Percentiles rank a stretch among this genome's conserved stretches.
These are phyloP conservation scores for Kodamaea anthophila DNA, from an alignment of 1,139 yeast genomes.

Conservation along the genomic window DNA sequence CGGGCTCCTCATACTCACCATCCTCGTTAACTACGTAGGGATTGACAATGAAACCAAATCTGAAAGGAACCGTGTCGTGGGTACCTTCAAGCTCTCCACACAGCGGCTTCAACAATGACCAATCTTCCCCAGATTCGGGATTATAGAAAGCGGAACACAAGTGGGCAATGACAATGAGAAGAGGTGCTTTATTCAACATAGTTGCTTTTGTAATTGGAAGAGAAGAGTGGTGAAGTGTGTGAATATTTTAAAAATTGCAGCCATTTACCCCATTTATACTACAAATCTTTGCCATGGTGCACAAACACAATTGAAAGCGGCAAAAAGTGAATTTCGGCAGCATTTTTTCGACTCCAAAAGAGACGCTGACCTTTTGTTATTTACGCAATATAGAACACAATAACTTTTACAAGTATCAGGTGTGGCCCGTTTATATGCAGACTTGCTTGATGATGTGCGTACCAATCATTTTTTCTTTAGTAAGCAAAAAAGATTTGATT, in stretches of 20 bases:
- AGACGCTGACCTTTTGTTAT: too few species aligned
- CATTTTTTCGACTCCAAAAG: too few species aligned
- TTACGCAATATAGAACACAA: too few species aligned
- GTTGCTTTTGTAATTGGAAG: neutral
- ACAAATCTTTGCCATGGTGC: neutral
- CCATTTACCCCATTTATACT: conserved; percentile 2
- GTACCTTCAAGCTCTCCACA: conserved; percentile 15
- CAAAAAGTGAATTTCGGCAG: too few species aligned
- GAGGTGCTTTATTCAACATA: neutral
- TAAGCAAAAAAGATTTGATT: conserved; percentile 2
- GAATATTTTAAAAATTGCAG: conserved; percentile 1
- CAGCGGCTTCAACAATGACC: conserved; percentile 28
- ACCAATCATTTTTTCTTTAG: conserved; percentile 2
- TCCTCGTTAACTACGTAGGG: conserved; percentile 17
- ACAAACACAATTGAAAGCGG: neutral
- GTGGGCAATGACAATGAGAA: neutral
- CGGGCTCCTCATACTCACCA: conserved; percentile 11
- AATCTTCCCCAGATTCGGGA: conserved; percentile 31
- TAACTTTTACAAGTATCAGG: too few species aligned
- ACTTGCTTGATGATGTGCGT: too few species aligned
- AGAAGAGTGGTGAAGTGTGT: neutral
- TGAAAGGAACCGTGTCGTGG: conserved; percentile 22
- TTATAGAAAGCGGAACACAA: conserved; percentile 14
- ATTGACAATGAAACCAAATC: conserved; percentile 32
- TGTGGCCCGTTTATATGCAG: too few species aligned